Conservation (phyloP, 495 filamentous ascomycete genomes). For the Hypomontagnella monticulosa region DNA sequence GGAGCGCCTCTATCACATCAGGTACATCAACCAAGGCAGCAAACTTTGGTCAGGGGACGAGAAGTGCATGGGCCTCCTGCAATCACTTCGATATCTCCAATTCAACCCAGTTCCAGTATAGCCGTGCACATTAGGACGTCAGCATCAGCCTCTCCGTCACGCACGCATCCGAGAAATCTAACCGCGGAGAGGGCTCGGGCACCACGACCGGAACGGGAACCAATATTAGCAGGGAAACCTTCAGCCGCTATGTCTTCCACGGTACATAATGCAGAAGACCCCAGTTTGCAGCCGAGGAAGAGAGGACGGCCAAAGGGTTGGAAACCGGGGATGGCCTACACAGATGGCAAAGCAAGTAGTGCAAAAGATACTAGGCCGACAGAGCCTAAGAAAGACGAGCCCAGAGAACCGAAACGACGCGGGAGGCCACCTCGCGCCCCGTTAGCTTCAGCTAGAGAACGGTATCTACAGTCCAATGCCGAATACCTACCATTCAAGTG, state of each 20-base stretch:
- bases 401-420: constrained; percentile 37
- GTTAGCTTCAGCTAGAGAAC: constrained; percentile 29
- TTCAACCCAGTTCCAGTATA: constrained; percentile 17
- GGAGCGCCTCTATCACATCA: constrained; percentile 12
- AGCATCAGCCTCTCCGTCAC: constrained; percentile 36
- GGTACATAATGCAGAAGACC: not conserved
- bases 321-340: constrained; percentile 32
- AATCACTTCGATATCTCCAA: constrained; percentile 9
- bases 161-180: constrained; percentile 1
- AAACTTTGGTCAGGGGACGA: not conserved
- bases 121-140: constrained; percentile 43
- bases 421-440: constrained; percentile 36
- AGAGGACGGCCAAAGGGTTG: constrained; percentile 45
- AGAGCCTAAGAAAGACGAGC: constrained; percentile 6
- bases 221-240: not conserved
- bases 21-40: constrained; percentile 8
- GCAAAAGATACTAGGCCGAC: constrained; percentile 8
- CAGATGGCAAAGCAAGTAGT: constrained; percentile 16
- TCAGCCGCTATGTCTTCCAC: not conserved
- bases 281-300: constrained; percentile 32
- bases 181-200: not conserved
- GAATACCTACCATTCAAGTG: constrained; percentile 39
- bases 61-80: constrained; percentile 8
- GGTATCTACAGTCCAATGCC: constrained; percentile 40
- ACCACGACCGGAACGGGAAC: constrained; percentile 1